Evolutionary conservation across 495 filamentous ascomycete species (phyloP).

Genomic region (Lepraria neglecta): DNA sequence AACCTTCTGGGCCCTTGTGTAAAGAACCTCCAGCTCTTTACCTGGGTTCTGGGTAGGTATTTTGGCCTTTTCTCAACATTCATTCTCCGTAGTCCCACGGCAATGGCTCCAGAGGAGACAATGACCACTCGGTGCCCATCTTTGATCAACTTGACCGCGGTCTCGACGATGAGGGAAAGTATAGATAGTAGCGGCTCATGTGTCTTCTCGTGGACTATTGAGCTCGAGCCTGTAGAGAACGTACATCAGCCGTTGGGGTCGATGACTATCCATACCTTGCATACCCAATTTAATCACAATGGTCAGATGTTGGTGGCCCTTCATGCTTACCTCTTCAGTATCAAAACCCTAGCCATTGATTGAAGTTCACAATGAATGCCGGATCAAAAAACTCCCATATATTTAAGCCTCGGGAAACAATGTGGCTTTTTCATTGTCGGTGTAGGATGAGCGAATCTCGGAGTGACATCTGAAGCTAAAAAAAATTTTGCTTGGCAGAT

Average conservation of each 20-base stretch:
- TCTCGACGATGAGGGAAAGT: conserved; percentile 85
- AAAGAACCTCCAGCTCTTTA: conserved; percentile 25
- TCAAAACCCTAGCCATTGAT: not conserved
- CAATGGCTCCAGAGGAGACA: conserved; percentile 95
- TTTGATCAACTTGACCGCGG: conserved; percentile 71
- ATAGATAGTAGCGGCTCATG: conserved; percentile 94
- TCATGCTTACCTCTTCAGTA: conserved; percentile 32
- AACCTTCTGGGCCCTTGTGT: not conserved
- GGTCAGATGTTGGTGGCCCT: conserved; percentile 48
- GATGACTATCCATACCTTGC: conserved; percentile 27
- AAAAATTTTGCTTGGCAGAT: too few species aligned
- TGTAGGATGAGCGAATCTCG: too few species aligned
- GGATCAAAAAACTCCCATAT: too few species aligned
- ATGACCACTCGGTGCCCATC: conserved; percentile 93
- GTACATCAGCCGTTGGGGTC: conserved; percentile 11
- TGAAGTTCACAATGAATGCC: too few species aligned
- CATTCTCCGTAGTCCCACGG: conserved; percentile 83
- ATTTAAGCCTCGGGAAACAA: too few species aligned
- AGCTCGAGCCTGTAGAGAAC: conserved; percentile 70
- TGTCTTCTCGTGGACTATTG: conserved; percentile 94
- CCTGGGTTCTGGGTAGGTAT: conserved; percentile 77
- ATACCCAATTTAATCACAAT: conserved; percentile 94
- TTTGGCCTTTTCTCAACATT: conserved; percentile 84
- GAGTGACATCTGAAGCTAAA: too few species aligned
- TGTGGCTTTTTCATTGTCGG: too few species aligned